phyloP scores from a whole-genome alignment of 2,329 filamentous ascomycete species.

The Aquanectria penicillioides region DNA sequence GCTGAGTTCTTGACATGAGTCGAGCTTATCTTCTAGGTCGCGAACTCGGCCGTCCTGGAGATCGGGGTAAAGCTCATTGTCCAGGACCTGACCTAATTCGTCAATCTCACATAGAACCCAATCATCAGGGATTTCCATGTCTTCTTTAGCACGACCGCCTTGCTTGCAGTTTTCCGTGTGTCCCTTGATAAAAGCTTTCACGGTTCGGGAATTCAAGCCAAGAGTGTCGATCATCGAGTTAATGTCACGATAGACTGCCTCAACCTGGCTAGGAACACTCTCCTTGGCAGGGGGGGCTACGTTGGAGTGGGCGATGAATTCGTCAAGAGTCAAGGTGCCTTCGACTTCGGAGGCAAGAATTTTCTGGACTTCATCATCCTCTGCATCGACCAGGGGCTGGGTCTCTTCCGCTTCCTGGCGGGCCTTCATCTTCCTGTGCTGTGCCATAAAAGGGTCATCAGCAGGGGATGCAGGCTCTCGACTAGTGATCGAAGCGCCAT shows the following conservation, averaged over 20 bases:
- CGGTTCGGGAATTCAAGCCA: conserved; percentile 80
- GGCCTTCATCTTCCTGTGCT: conserved; percentile 62
- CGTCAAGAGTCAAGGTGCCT: conserved; percentile 70
- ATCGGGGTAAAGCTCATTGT: conserved; percentile 69
- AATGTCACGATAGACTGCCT: conserved; percentile 79
- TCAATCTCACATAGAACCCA: conserved; percentile 83
- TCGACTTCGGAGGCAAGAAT: conserved; percentile 69
- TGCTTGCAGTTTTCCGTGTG: conserved; percentile 67
- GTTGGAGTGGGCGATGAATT: conserved; percentile 73
- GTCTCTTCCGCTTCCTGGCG: conserved; percentile 67
- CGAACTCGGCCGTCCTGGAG: conserved; percentile 76
- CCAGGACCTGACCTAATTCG: conserved; percentile 72
- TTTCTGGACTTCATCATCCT: conserved; percentile 74
- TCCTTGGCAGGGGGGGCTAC: conserved; percentile 63
- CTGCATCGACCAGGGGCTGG: conserved; percentile 70
- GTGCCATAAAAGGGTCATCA: conserved; percentile 59
- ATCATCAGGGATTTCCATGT: conserved; percentile 74
- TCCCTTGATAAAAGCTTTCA: conserved; percentile 73
- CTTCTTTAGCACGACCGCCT: conserved; percentile 67
- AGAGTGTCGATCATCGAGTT: conserved; percentile 95
- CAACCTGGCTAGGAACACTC: conserved; percentile 70
- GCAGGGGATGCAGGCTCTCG: conserved; percentile 47
- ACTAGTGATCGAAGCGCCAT: conserved; percentile 52
- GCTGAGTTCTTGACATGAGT: conserved; percentile 72
- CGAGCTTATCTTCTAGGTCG: conserved; percentile 74